These are phyloP conservation scores for Drosera spatulata DNA, from an alignment of 179 eudicot genomes.

Conservation along the genomic window DNA sequence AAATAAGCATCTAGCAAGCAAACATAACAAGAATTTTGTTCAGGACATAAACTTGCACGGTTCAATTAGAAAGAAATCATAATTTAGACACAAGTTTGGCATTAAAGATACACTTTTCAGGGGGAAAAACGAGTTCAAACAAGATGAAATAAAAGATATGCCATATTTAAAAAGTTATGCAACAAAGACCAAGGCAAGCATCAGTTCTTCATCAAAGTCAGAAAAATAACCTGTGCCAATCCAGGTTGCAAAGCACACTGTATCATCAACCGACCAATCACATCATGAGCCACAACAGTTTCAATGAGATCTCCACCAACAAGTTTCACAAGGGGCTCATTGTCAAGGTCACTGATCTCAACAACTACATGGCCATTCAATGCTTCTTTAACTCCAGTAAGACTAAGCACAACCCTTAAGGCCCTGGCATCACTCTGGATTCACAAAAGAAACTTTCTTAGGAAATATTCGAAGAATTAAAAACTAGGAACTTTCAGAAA, in stretches of 20 bases:
- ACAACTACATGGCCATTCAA: constrained; percentile 92
- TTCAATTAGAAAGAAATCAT: background rate
- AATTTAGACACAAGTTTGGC: too few species aligned
- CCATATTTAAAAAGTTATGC: too few species aligned
- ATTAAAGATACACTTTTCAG: too few species aligned
- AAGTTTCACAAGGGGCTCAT: constrained; percentile 90
- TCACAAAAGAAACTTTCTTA: constrained; percentile 2
- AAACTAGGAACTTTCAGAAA: too few species aligned
- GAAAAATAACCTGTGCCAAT: constrained; percentile 74
- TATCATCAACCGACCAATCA: constrained; percentile 93
- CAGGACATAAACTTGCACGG: too few species aligned
- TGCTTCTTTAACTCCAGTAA: constrained; percentile 85
- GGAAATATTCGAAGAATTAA: too few species aligned
- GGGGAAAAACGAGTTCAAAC: too few species aligned
- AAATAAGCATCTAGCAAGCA: background rate
- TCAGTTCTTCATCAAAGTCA: background rate
- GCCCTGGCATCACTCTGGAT: constrained; percentile 94
- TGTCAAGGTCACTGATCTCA: constrained; percentile 89
- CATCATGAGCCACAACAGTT: constrained; percentile 97
- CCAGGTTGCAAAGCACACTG: constrained; percentile 98
- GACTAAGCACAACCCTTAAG: constrained; percentile 82
- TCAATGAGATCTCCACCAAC: constrained; percentile 90
- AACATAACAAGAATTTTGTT: too few species aligned
- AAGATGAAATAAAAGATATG: too few species aligned
- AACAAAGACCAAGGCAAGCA: too few species aligned